These are phyloP conservation scores for Trametes cubensis DNA, from an alignment of 768 basidiomycete genomes.

Conservation along the genomic window DNA sequence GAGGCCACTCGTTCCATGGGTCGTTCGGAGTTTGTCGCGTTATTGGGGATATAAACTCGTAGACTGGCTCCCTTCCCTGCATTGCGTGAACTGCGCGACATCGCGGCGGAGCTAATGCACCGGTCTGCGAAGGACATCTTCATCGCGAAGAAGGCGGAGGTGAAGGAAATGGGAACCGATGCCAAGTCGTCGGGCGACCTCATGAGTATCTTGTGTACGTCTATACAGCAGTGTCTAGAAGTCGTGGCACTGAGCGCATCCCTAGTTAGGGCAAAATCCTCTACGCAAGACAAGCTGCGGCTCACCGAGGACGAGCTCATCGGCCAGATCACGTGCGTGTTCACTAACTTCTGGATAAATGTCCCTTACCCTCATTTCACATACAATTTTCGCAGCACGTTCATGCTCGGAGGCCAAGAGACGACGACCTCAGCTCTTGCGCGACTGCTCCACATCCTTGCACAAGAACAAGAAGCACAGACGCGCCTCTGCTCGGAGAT, in stretches of 20 bases:
- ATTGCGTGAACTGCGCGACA: constrained; percentile 32
- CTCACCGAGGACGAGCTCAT: constrained; percentile 40
- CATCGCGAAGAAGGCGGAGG: constrained; percentile 33
- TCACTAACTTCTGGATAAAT: too few species aligned
- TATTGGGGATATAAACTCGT: constrained; percentile 36
- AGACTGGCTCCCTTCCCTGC: constrained; percentile 37
- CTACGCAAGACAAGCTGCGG: constrained; percentile 33
- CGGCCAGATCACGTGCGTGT: constrained; percentile 44
- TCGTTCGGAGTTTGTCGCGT: constrained; percentile 34
- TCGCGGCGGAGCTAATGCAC: constrained; percentile 37
- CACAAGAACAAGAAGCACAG: constrained; percentile 36
- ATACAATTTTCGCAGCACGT: constrained; percentile 32
- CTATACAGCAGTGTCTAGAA: neutral
- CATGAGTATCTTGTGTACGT: constrained; percentile 44
- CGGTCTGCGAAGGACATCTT: constrained; percentile 33
- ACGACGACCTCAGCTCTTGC: constrained; percentile 36
- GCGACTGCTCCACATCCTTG: constrained; percentile 40
- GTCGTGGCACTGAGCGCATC: neutral
- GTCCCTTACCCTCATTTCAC: too few species aligned
- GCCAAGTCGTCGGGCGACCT: constrained; percentile 36
- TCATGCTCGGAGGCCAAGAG: constrained; percentile 39
- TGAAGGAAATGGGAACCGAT: constrained; percentile 18
- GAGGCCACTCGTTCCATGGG: constrained; percentile 37
- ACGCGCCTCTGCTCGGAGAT: constrained; percentile 38
- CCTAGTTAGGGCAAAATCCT: constrained; percentile 39